phyloP scores from a whole-genome alignment of 2,329 filamentous ascomycete species.

The Colletotrichum caudatum region DNA sequence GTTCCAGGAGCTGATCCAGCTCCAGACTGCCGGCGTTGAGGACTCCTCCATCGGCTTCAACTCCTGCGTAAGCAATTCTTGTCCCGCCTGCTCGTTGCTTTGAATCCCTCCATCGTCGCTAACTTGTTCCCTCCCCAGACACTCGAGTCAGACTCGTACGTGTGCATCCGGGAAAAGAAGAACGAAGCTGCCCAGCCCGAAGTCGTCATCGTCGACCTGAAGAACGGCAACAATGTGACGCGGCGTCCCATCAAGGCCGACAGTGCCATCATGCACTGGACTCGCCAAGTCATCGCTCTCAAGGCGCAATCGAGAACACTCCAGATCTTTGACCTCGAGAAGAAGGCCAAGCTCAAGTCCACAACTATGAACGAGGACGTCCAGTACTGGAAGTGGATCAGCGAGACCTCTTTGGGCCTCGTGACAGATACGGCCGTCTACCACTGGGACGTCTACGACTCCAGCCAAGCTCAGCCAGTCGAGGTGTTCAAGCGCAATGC shows the following conservation, averaged over 20 bases:
- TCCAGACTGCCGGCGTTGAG: constrained; percentile 62
- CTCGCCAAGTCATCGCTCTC: constrained; percentile 93
- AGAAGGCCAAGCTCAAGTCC: constrained; percentile 97
- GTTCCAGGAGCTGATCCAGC: constrained; percentile 90
- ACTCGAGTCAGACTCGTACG: constrained; percentile 95
- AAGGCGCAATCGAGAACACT: constrained; percentile 94
- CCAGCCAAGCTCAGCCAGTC: constrained; percentile 79
- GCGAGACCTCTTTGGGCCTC: constrained; percentile 85
- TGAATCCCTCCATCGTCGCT: constrained; percentile 72
- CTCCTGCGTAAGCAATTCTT: constrained; percentile 72
- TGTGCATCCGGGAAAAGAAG: constrained; percentile 96
- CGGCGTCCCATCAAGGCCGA: constrained; percentile 97
- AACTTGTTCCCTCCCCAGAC: constrained; percentile 84
- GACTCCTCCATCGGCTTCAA: constrained; percentile 77
- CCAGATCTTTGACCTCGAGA: constrained; percentile 95
- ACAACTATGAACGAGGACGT: constrained; percentile 97
- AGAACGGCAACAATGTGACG: constrained; percentile 96
- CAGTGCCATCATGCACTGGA: constrained; percentile 99
- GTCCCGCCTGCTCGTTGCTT: constrained; percentile 62
- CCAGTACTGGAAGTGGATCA: constrained; percentile 99
- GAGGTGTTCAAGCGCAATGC: constrained; percentile 96
- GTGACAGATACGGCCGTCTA: constrained; percentile 93
- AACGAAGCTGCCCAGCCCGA: constrained; percentile 86
- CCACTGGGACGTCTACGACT: constrained; percentile 97
- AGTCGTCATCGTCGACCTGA: constrained; percentile 97